Evolutionary conservation across 805 yeast genomes (phyloP), one percentile per base, ranked within the genome.

Genomic region (Suhomyces sp.): DNA sequence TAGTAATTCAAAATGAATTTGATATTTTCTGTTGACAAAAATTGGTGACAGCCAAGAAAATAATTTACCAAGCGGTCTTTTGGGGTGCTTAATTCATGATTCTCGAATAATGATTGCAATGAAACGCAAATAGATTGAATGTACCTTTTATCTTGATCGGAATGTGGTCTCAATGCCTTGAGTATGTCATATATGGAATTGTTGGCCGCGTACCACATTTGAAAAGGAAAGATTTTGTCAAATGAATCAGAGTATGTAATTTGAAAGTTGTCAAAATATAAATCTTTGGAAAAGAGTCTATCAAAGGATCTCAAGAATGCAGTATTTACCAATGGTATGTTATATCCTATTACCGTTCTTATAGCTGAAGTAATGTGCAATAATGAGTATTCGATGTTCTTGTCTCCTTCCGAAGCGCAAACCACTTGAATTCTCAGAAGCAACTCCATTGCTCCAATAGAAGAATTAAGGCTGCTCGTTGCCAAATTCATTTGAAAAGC

Each of bases 1-100:
- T 76, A 80, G 44, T 61, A 70, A 3, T 63, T 55, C 18, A 83
- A 51, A 3, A 83, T 68, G 33, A 63, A 67, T 4, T 55, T 44
- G n/a, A 72, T 64, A 8, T 61, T 58, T 3, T 54, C 57, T 1
- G 60, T 58, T 8, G 69, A 58, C 18, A 77, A 43, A 32, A 54
- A 53, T 3, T 53, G 56, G 12, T 71, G 45, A 44, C 71, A 51
- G 4, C 46, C 44, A 21, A 74, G 43, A 28, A 73, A 67, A 28
- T 75, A 68, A 1, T 55, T 53, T 1, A 76, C 54, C 19, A 78
- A 46, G 8, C 53, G 54, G 4, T 68, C 70, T 6, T 58, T 58
- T 1, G 77, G 71, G 1, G 79, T 74, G 2, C 53, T 53, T 14
- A 71, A 60, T 30, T 57, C 60, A 43, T 53, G 43, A 48, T 56